These are phyloP conservation scores for Starmera dryadoides DNA, from an alignment of 805 yeast genomes.

Conservation along the genomic window DNA sequence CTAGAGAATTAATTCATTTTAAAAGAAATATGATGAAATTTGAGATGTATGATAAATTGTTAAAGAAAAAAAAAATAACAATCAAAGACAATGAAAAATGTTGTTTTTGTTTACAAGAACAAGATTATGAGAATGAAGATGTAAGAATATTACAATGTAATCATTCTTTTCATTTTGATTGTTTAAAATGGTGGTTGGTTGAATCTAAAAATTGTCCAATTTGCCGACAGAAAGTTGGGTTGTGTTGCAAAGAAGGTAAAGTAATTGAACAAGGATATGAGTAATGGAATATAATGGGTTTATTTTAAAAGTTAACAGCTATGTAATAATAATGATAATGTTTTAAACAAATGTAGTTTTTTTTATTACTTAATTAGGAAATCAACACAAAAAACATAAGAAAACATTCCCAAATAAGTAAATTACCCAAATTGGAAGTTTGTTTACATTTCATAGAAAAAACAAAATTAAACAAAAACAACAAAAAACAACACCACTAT, in stretches of 20 bases:
- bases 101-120: slow-evolving; percentile 14
- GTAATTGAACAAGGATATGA: too few species aligned
- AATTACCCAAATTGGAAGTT: too few species aligned
- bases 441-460: too few species aligned
- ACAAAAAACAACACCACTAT: background rate
- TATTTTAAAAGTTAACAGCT: too few species aligned
- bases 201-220: slow-evolving; percentile 16
- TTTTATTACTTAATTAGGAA: too few species aligned
- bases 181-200: slow-evolving; percentile 18
- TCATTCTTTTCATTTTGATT: slow-evolving; percentile 16
- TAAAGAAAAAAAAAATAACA: background rate
- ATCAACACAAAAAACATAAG: too few species aligned
- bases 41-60: slow-evolving; percentile 1
- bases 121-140: slow-evolving; percentile 3
- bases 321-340: too few species aligned
- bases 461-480: background rate
- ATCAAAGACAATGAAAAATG: slow-evolving; percentile 1
- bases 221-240: slow-evolving; percentile 8
- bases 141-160: slow-evolving; percentile 7
- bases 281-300: too few species aligned
- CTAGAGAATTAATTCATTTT: slow-evolving; percentile 9
- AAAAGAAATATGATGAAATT: slow-evolving; percentile 6
- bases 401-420: too few species aligned
- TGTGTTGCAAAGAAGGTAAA: background rate
- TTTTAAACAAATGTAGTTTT: too few species aligned